phyloP scores from a whole-genome alignment of 805 yeast species.

The Cyberlindnera bimundalis region DNA sequence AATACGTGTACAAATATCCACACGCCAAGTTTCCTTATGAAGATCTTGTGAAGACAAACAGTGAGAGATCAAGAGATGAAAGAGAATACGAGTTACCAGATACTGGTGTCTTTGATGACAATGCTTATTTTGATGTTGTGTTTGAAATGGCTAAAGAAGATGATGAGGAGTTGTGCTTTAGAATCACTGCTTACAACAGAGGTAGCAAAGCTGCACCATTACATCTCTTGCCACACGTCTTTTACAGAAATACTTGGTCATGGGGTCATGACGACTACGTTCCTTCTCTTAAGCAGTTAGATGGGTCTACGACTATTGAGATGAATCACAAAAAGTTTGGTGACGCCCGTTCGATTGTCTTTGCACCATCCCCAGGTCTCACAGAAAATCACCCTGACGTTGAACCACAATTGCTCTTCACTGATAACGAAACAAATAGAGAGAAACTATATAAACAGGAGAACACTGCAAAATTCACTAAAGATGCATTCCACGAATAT shows the following conservation, averaged over 20 bases:
- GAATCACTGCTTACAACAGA: constrained; percentile 85
- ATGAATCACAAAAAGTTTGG: constrained; percentile 72
- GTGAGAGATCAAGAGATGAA: constrained; percentile 60
- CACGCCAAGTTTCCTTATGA: constrained; percentile 80
- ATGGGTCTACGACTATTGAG: constrained; percentile 44
- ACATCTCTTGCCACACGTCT: constrained; percentile 80
- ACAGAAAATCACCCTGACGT: constrained; percentile 57
- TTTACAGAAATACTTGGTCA: constrained; percentile 89
- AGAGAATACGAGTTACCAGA: constrained; percentile 81
- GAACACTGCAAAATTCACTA: constrained; percentile 54
- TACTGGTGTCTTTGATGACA: constrained; percentile 64
- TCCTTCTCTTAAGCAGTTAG: constrained; percentile 44
- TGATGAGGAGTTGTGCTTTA: constrained; percentile 73
- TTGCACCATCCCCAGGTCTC: constrained; percentile 83
- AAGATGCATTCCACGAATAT: constrained; percentile 90
- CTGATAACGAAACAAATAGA: constrained; percentile 86
- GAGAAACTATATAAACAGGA: constrained; percentile 57
- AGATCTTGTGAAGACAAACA: constrained; percentile 64
- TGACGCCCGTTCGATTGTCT: constrained; percentile 49
- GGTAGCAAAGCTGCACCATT: constrained; percentile 83
- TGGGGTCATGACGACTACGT: constrained; percentile 65
- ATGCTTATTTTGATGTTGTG: constrained; percentile 76
- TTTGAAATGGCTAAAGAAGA: constrained; percentile 88
- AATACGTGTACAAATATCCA: constrained; percentile 90
- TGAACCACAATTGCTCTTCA: constrained; percentile 73